These are phyloP conservation scores for Phaffomyces antillensis DNA, from an alignment of 805 yeast genomes.

Conservation along the genomic window DNA sequence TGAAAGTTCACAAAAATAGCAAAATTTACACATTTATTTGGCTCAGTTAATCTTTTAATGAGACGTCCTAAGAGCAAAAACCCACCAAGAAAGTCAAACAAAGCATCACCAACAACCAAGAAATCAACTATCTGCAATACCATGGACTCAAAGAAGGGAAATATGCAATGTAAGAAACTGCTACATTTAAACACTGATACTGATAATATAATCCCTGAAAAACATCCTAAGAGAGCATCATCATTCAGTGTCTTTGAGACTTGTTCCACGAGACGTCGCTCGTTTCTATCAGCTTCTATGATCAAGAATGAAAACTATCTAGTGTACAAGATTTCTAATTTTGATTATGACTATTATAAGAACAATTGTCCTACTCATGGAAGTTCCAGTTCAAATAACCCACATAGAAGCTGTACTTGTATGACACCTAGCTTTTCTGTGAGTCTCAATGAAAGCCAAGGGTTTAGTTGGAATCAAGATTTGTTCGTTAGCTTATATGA, in stretches of 20 bases:
- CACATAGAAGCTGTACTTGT: background rate
- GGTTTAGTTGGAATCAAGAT: conserved; percentile 73
- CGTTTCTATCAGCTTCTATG: conserved; percentile 53
- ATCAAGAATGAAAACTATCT: conserved; percentile 46
- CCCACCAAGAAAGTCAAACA: background rate
- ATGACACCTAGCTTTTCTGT: conserved; percentile 30
- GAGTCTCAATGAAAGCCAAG: conserved; percentile 57
- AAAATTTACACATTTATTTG: background rate
- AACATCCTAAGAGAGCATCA: background rate
- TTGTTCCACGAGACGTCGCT: conserved; percentile 48
- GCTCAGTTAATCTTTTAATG: background rate
- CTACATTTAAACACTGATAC: background rate
- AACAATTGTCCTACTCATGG: conserved; percentile 2
- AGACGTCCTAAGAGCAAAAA: conserved; percentile 1
- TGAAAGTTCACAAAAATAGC: background rate
- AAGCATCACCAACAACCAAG: background rate
- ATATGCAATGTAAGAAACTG: background rate
- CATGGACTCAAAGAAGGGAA: too few relatives aligned
- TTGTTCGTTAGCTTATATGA: conserved; percentile 66
- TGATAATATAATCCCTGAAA: too few relatives aligned
- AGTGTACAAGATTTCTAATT: conserved; percentile 36
- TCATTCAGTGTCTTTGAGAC: conserved; percentile 19
- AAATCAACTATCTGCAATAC: too few relatives aligned
- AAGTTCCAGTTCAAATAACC: background rate
- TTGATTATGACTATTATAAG: background rate